Conservation (phyloP, 192 early-diverging fungal genomes). For the Entomortierella lignicola region DNA sequence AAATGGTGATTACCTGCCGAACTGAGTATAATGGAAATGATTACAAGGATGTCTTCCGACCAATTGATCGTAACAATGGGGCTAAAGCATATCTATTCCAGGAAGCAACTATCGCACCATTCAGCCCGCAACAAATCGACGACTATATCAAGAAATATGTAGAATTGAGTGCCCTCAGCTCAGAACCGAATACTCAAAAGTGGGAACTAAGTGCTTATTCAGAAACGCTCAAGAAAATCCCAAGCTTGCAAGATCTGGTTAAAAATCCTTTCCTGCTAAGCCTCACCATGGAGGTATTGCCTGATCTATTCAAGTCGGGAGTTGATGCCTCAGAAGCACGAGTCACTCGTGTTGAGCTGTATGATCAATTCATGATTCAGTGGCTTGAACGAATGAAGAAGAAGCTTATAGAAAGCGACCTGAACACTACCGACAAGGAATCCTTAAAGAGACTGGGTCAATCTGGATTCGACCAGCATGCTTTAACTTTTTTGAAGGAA, state of each 20-base stretch:
- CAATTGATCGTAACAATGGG: background rate
- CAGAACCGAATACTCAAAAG: too few species aligned
- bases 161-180: background rate
- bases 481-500: slow-evolving; percentile 1
- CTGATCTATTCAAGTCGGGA: background rate
- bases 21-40: background rate
- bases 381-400: slow-evolving; percentile 13
- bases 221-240: background rate
- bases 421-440: background rate
- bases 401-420: background rate
- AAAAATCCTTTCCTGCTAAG: slow-evolving; percentile 6
- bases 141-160: slow-evolving; percentile 3
- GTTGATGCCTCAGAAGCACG: background rate
- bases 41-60: background rate
- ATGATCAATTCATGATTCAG: slow-evolving; percentile 17
- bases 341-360: slow-evolving; percentile 15
- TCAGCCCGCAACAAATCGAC: background rate
- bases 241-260: background rate
- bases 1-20: slow-evolving; percentile 9
- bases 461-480: slow-evolving; percentile 2
- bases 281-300: background rate
- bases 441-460: background rate
- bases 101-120: background rate
- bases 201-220: background rate
- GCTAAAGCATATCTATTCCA: background rate